Conservation (phyloP, 106 monocot genomes). For the Vanilla planifolia region DNA sequence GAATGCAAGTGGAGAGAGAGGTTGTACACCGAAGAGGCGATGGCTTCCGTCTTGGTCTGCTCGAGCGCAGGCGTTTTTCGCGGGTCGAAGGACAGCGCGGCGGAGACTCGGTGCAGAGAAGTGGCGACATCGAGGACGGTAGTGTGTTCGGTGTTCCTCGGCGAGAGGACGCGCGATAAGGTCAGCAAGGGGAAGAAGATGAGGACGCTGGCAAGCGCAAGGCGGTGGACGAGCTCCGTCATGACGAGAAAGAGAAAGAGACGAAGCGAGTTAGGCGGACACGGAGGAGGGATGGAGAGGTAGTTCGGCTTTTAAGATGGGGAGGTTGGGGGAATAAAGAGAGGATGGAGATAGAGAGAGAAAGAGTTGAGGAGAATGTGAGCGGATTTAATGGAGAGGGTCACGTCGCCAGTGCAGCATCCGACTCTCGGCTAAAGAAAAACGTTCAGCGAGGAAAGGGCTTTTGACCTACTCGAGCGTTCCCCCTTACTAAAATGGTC, state of each 20-base stretch:
- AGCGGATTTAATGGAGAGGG: constrained; percentile 7
- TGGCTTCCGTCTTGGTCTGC: constrained; percentile 1
- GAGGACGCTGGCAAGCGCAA: neutral
- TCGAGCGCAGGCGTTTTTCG: constrained; percentile 9
- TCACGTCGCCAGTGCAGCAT: neutral
- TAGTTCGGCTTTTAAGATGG: neutral
- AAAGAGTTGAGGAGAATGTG: constrained; percentile 1
- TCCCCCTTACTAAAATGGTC: no score
- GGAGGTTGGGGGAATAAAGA: no score
- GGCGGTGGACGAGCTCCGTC: constrained; percentile 1
- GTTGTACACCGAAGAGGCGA: neutral
- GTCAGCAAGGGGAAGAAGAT: constrained; percentile 10
- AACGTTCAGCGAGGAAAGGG: neutral
- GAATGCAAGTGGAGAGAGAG: constrained; percentile 3
- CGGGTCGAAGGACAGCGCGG: constrained; percentile 23
- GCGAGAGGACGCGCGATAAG: constrained; percentile 5
- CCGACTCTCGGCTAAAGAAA: neutral
- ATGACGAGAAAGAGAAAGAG: constrained; percentile 7
- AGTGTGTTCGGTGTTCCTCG: neutral
- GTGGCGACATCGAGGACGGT: constrained; percentile 36
- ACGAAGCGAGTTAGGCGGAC: no score
- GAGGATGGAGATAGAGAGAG: neutral
- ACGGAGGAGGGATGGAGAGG: neutral
- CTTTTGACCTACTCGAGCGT: neutral
- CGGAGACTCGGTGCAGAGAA: constrained; percentile 8